Evolutionary conservation across 306 rosid species (phyloP), one percentile per base, ranked within the genome.

Genomic region (Cicer judaicum): DNA sequence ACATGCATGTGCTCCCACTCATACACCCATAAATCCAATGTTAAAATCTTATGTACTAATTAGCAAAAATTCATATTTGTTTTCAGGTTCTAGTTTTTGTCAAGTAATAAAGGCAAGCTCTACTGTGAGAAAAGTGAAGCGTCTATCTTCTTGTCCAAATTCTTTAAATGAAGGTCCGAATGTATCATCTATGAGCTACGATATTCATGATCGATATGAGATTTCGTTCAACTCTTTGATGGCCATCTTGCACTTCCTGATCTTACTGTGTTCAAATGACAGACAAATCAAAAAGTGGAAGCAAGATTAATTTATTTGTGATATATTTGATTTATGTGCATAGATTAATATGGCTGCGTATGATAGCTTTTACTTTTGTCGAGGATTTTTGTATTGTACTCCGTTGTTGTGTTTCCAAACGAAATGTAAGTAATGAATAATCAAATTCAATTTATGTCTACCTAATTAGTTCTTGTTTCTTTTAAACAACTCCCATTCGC

Each of bases 81-180:
- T 70, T 75, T 12, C 96, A 91, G 98, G 88, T 88, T 87, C 55
- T 79, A 77, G 87, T 87, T 84, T 89, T 79, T 48, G 43, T 78
- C 48, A 67, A 56, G 82, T 55, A 93, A 91, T 91, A 93, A 93
- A 89, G 77, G 81, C 80, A 87, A 85, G 72, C 87, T 84, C 79
- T 77, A 43, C 69, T 43, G 60, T 77, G 74, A 83, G 72, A 64
- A 77, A 54, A 75, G 74, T 66, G 82, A 81, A 80, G 63, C 71
- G 54, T 80, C 87, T 70, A 85, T 85, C 84, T 83, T 83, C 78
- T 73, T 54, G 79, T 86, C 73, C 79, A 78, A 36, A 72, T 85
- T 79, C 78, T 38, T 78, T 57, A 52, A 89, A 89, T 85, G 87
- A 87, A 77, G 76, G 88, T 85, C 86, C 72, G 75, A 53, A 66